Evolutionary conservation across 192 early-diverging fungal species (phyloP), one percentile per base, ranked within the genome.

Genomic region (Podochytrium sp.): DNA sequence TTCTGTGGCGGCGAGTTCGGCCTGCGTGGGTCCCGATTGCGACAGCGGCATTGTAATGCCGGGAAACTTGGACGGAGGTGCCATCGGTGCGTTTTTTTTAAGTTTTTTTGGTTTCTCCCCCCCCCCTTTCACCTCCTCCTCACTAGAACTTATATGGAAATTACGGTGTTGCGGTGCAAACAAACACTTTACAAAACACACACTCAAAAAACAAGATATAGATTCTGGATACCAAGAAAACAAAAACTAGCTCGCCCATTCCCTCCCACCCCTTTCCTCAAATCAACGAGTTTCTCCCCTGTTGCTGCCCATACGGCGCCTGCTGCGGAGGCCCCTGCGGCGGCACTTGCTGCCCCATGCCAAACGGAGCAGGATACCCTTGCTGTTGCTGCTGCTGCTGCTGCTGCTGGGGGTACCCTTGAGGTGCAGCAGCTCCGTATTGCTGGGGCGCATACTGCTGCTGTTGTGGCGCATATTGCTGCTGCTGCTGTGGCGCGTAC

Each of bases 11-110:
- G 84, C 83, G 29, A 88, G 51, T 69, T 99, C 95, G 32, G 81
- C 77, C 40, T 67, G 78, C 27, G 87, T 92, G 23, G 96, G 92
- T 20, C 51, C 35, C 18, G 69, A 81, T 12, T 68, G 62, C 53
- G 90, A 91, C 51, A 96, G 91, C 4, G 95, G 93, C 33, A 86
- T 84, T 3, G 96, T 97, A 35, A 97, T 90, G 18, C 95, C 95
- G 34, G 50, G 64, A 53, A 42, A 59, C 69, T 18, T 29, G 61
- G 56, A 23, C 33, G 61, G 12, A n/a, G 47, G 12, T n/a, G 47
- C 12, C 12, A 12, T 12, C 47, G 47, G 56, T 10, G 56, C n/a
- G 30, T n/a, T n/a, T n/a, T n/a, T n/a, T n/a, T n/a, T n/a, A n/a
- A n/a, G n/a, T n/a, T n/a, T n/a, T n/a, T n/a, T n/a, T n/a, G n/a